phyloP scores from a whole-genome alignment of 2,329 filamentous ascomycete genomes.

The Trichoderma brevicompactum region DNA sequence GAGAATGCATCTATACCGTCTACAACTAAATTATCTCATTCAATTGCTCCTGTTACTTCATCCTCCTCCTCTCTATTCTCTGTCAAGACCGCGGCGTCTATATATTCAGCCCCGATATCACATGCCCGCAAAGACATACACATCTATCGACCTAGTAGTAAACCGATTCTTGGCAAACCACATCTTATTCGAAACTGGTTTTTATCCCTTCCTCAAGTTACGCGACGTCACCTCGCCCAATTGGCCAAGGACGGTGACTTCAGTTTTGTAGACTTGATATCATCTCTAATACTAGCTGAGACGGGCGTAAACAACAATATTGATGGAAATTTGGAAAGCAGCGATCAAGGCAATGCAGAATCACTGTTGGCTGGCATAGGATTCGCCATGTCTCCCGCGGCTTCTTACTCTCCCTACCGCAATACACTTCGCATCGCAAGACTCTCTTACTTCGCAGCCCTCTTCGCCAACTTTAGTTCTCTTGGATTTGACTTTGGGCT shows the following conservation, averaged over 20 bases:
- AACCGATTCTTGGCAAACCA: not conserved
- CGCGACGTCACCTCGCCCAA: not conserved
- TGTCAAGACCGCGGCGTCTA: not conserved
- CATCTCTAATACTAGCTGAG: not conserved
- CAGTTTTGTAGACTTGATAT: constrained; percentile 7
- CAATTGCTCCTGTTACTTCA: not conserved
- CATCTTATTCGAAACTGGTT: constrained; percentile 9
- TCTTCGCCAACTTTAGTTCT: constrained; percentile 2
- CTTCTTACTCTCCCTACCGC: constrained; percentile 12
- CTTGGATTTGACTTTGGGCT: constrained; percentile 13
- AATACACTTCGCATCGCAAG: constrained; percentile 1
- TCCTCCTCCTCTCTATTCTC: not conserved
- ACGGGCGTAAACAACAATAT: not conserved
- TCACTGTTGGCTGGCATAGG: not conserved
- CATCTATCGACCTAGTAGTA: not conserved
- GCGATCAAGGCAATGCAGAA: not conserved
- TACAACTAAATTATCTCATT: not conserved
- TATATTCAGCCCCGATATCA: not conserved
- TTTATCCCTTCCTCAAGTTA: not conserved
- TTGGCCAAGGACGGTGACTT: constrained; percentile 7
- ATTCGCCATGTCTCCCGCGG: not conserved
- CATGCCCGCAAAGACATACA: not conserved
- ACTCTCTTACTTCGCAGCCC: constrained; percentile 4
- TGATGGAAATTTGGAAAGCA: not conserved
- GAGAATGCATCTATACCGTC: not conserved